Evolutionary conservation across 2,329 filamentous ascomycete species (phyloP).

Genomic region (Eutypella sp.): DNA sequence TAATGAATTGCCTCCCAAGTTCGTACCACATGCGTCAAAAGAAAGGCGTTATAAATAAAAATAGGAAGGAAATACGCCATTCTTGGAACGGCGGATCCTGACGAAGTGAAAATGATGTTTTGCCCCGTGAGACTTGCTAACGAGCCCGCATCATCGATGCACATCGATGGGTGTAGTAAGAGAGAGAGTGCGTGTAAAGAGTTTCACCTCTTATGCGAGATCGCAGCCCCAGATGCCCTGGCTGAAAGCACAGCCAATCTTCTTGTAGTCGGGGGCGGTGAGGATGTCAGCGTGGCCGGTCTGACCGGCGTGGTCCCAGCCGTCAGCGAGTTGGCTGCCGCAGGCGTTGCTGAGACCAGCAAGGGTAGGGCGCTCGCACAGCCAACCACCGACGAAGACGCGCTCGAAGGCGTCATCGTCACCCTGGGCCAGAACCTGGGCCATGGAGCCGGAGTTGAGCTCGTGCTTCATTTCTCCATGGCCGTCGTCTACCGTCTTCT

Average conservation of each 20-base stretch:
- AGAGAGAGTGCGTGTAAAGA: neutral
- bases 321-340: neutral
- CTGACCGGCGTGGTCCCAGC: constrained; percentile 1
- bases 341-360: neutral
- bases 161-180: neutral
- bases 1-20: no score
- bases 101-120: no score
- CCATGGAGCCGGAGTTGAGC: neutral
- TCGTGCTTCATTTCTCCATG: neutral
- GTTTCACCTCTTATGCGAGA: neutral
- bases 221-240: neutral
- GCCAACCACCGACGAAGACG: constrained; percentile 2
- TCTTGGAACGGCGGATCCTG: no score
- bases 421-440: neutral
- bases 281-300: constrained; percentile 1
- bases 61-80: no score
- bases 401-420: neutral
- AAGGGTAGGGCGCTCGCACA: neutral
- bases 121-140: no score
- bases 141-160: neutral
- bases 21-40: no score
- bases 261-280: neutral
- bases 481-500: neutral
- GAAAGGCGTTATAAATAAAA: no score
- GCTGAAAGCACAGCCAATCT: neutral